phyloP scores from a whole-genome alignment of 352 stramenopile species.

The Globisporangium cederbergense region DNA sequence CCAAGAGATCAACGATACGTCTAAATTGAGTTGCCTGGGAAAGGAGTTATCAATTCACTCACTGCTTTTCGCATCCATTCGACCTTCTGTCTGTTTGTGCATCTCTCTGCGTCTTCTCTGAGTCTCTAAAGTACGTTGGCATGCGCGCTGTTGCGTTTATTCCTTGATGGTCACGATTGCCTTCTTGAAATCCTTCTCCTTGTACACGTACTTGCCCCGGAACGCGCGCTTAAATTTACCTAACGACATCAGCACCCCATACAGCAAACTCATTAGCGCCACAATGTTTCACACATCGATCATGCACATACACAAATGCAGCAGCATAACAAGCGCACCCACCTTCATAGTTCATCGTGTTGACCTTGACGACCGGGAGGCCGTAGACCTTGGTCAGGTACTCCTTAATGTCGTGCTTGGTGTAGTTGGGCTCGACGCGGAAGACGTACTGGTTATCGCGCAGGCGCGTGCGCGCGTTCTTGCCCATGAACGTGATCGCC shows the following conservation, averaged over 20 bases:
- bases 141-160: conserved; percentile 22
- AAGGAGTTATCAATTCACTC: neutral
- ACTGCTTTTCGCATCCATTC: neutral
- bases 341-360: conserved; percentile 95
- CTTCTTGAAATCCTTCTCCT: conserved; percentile 93
- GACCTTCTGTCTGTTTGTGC: neutral
- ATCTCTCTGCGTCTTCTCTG: conserved; percentile 8
- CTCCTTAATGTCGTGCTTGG: conserved; percentile 97
- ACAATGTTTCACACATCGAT: conserved; percentile 8
- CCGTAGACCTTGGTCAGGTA: conserved; percentile 97
- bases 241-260: conserved; percentile 10
- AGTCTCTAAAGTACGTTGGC: conserved; percentile 9
- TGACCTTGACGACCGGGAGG: conserved; percentile 92
- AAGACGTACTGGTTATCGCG: conserved; percentile 90
- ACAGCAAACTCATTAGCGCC: neutral
- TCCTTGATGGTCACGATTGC: conserved; percentile 88
- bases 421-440: conserved; percentile 93
- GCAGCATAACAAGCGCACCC: conserved; percentile 29
- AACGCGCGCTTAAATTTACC: conserved; percentile 90
- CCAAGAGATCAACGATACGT: conserved; percentile 2
- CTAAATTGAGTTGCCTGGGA: neutral
- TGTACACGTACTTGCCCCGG: conserved; percentile 85
- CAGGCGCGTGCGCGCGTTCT: conserved; percentile 73
- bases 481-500: conserved; percentile 84
- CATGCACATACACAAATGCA: neutral